Evolutionary conservation across 345 rosid genomes (phyloP).

Genomic region (Carallia pectinifolia): DNA sequence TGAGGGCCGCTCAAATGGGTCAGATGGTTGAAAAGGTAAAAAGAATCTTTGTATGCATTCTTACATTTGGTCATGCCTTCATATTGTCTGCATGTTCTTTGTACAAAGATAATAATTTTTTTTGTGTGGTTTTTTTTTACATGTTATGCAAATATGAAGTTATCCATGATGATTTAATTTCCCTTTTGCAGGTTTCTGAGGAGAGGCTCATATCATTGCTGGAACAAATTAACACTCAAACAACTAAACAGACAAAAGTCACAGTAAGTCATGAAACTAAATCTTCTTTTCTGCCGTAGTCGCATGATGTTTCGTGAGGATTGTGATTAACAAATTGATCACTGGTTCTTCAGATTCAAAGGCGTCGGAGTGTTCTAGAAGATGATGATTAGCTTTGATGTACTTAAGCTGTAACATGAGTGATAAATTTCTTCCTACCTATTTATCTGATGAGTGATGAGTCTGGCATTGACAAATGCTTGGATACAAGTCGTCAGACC

Average conservation of each 20-base stretch:
- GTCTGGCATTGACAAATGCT: no score
- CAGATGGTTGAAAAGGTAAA: conserved; percentile 90
- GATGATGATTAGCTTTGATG: conserved; percentile 64
- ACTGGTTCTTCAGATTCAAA: conserved; percentile 66
- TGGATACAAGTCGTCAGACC: no score
- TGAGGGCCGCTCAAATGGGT: conserved; percentile 90
- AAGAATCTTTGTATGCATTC: not conserved
- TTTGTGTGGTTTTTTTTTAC: not conserved
- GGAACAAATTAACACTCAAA: conserved; percentile 93
- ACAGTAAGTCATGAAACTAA: conserved; percentile 45
- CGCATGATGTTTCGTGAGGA: not conserved
- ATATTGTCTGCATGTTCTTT: not conserved
- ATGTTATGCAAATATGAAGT: not conserved
- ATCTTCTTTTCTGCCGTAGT: not conserved
- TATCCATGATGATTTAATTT: not conserved
- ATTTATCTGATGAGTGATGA: no score
- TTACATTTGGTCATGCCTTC: not conserved
- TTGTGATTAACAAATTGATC: not conserved
- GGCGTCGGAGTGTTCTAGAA: conserved; percentile 82
- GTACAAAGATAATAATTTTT: not conserved
- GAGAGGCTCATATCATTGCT: conserved; percentile 81
- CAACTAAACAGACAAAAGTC: conserved; percentile 87
- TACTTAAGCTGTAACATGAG: not conserved
- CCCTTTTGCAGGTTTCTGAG: conserved; percentile 68
- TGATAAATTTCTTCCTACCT: not conserved